Conservation (phyloP, 129 eudicot genomes). For the Logfia minima region DNA sequence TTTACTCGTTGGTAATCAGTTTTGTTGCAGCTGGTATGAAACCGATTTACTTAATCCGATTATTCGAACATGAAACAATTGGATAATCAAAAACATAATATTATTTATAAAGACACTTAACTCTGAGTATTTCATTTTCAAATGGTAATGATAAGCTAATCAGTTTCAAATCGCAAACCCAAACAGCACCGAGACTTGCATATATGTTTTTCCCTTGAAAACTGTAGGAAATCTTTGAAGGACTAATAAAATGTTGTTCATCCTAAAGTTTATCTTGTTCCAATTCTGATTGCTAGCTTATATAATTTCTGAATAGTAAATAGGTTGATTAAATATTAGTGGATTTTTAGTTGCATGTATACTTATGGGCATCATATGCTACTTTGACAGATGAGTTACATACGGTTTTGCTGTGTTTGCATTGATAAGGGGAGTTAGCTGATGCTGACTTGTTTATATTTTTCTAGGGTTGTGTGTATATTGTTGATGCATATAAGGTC, state of each 20-base stretch:
- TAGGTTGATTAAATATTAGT: neutral
- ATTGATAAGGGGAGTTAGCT: neutral
- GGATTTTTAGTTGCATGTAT: neutral
- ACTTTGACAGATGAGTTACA: conserved; percentile 1
- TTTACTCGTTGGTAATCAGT: too few relatives aligned
- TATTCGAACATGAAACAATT: too few relatives aligned
- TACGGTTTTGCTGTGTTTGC: neutral
- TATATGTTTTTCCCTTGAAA: neutral
- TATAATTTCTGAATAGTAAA: neutral
- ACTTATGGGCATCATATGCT: neutral
- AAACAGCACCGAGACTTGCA: too few relatives aligned
- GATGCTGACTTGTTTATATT: conserved; percentile 22
- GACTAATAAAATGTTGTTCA: neutral
- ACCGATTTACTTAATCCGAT: too few relatives aligned
- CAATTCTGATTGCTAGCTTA: neutral
- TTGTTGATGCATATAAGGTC: conserved; percentile 79
- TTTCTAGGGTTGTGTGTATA: conserved; percentile 87
- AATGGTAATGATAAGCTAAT: too few relatives aligned
- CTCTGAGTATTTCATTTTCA: too few relatives aligned
- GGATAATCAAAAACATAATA: too few relatives aligned
- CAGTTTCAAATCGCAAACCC: neutral
- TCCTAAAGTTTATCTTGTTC: neutral
- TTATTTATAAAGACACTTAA: too few relatives aligned
- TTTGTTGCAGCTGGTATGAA: too few relatives aligned
- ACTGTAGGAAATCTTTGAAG: neutral